Evolutionary conservation across 441 rosid species (phyloP).

Genomic region (Raphanus hybrid): DNA sequence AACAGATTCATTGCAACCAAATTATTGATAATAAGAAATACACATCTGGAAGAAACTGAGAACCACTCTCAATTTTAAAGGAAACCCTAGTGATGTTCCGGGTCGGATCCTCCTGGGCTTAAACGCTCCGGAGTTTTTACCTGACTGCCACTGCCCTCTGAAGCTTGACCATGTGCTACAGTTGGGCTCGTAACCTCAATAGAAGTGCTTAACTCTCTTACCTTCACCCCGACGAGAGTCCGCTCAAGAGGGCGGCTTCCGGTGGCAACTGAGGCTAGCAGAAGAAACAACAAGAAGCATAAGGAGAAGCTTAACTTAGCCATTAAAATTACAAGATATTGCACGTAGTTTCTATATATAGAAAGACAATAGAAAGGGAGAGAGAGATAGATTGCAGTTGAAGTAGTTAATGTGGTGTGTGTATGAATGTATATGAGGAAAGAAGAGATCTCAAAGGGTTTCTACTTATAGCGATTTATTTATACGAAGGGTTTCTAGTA

Average conservation of each 20-base stretch:
- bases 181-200: constrained; percentile 22
- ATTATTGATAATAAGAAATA: constrained; percentile 37
- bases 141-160: constrained; percentile 26
- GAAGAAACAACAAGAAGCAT: constrained; percentile 36
- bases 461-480: constrained; percentile 40
- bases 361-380: not conserved
- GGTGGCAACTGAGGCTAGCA: constrained; percentile 20
- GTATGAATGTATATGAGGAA: constrained; percentile 40
- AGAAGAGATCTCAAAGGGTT: constrained; percentile 35
- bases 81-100: constrained; percentile 51
- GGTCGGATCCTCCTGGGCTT: constrained; percentile 74
- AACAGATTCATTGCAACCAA: constrained; percentile 31
- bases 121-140: constrained; percentile 36
- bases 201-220: constrained; percentile 38
- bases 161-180: constrained; percentile 23
- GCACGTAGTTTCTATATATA: not conserved
- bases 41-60: constrained; percentile 23
- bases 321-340: constrained; percentile 31
- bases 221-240: constrained; percentile 18
- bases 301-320: constrained; percentile 30
- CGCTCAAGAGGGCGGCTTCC: constrained; percentile 40
- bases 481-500: constrained; percentile 20
- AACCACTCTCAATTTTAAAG: constrained; percentile 30
- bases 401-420: constrained; percentile 36
- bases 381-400: constrained; percentile 9